Evolutionary conservation across 2,329 filamentous ascomycete species (phyloP), one percentile per base, ranked within the genome.

Genomic region (Kalaharituber pfeilii): DNA sequence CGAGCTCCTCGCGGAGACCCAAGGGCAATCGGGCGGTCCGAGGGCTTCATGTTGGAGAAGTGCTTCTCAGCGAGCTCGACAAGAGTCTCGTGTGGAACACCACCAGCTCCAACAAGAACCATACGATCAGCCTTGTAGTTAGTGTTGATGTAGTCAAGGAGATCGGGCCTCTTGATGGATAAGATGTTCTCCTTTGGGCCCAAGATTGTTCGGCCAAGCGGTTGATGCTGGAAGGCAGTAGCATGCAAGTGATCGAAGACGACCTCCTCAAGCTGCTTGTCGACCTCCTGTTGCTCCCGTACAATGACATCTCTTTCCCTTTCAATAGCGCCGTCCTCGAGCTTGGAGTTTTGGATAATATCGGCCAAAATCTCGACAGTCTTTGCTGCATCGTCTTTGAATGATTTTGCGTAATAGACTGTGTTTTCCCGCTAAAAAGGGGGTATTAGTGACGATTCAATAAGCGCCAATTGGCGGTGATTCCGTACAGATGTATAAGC

Each of bases 91-190:
- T 98, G 91, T 62, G 89, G 86, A 62, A 98, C 77, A 65, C 91
- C 91, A 71, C 91, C 91, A 62, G 91, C 82, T 69, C 88, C 88
- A 64, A 95, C 91, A 49, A 98, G 83, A 62, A 98, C 89, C 89
- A 98, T 98, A 71, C 93, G 88, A 75, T 98, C 91, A 62, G 91
- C 89, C 56, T 88, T 95, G 79, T 98, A 98, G 80, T 98, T 98
- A 74, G 80, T 91, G 79, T 94, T 94, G 79, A 98, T 96, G 76
- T 98, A 98, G 75, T 84, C 84, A 70, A 77, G 75, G 64, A 98
- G 78, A 72, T 98, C 89, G 66, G 86, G 80, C 66, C 87, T 83
- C 71, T 84, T 82, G 73, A 98, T 98, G 72, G 83, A 87, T 70
- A 87, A 80, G 71, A 98, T 98, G 79, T 98, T 98, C 77, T 98